phyloP scores from a whole-genome alignment of 805 yeast species.

The Kregervanrija pseudodelftensis region DNA sequence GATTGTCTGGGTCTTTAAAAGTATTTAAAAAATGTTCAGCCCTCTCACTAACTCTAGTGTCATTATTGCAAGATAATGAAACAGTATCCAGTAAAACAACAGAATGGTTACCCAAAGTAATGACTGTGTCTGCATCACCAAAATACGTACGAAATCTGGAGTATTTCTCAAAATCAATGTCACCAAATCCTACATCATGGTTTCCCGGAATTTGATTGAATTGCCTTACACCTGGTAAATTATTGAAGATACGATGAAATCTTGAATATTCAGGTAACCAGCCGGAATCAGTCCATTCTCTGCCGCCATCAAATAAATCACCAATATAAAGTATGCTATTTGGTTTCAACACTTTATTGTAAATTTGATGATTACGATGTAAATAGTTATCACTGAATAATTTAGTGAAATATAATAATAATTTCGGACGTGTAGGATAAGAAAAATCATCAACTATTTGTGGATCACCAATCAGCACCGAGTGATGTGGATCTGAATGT shows the following conservation, averaged over 20 bases:
- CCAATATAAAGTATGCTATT: constrained; percentile 77
- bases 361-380: constrained; percentile 55
- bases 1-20: constrained; percentile 18
- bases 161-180: constrained; percentile 48
- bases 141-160: constrained; percentile 63
- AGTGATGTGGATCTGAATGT: constrained; percentile 19
- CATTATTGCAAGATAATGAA: constrained; percentile 57
- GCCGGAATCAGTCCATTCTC: constrained; percentile 75
- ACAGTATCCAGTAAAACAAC: constrained; percentile 76
- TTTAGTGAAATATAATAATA: constrained; percentile 47
- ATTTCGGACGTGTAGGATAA: constrained; percentile 57
- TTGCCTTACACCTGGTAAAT: constrained; percentile 27
- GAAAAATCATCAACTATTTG: constrained; percentile 87
- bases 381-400: constrained; percentile 71
- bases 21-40: constrained; percentile 47
- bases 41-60: constrained; percentile 36
- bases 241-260: constrained; percentile 53
- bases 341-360: constrained; percentile 62
- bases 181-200: constrained; percentile 94
- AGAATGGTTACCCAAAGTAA: constrained; percentile 62
- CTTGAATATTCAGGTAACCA: constrained; percentile 54
- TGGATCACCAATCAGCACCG: constrained; percentile 75
- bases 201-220: constrained; percentile 72
- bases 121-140: constrained; percentile 58
- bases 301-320: constrained; percentile 91